Evolutionary conservation across 2,329 filamentous ascomycete genomes (phyloP).

Genomic region (Chaetomiaceae sp.): DNA sequence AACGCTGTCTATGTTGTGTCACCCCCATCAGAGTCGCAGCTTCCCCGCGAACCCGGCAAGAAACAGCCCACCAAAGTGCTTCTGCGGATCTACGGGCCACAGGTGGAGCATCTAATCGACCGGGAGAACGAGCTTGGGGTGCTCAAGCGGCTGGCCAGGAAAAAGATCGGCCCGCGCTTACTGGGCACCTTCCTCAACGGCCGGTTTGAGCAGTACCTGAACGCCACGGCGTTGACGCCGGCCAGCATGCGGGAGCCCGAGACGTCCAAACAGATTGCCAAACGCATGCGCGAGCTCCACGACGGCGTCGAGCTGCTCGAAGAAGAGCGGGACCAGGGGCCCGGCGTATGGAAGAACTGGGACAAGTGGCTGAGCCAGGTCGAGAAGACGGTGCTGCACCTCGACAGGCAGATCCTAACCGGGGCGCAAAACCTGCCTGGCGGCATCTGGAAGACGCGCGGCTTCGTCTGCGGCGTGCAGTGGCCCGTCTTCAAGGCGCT

Average conservation of each 20-base stretch:
- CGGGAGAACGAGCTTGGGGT: constrained; percentile 84
- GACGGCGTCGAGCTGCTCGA: constrained; percentile 83
- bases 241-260: constrained; percentile 71
- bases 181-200: constrained; percentile 92
- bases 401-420: constrained; percentile 53
- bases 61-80: constrained; percentile 62
- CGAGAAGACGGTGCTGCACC: constrained; percentile 49
- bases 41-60: constrained; percentile 33
- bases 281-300: constrained; percentile 94
- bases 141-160: constrained; percentile 75
- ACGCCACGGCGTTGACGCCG: constrained; percentile 73
- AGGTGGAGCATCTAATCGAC: constrained; percentile 94
- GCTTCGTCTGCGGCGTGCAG: constrained; percentile 74
- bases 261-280: constrained; percentile 88
- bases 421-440: constrained; percentile 25
- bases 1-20: constrained; percentile 95
- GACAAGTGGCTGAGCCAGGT: constrained; percentile 77
- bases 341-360: constrained; percentile 88
- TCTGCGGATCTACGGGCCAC: constrained; percentile 86
- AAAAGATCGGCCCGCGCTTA: constrained; percentile 86
- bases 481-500: constrained; percentile 72
- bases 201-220: constrained; percentile 90
- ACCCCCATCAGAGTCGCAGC: constrained; percentile 61
- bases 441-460: constrained; percentile 59
- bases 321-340: constrained; percentile 69